These are phyloP conservation scores for Aplosporella prunicola DNA, from an alignment of 2,329 filamentous ascomycete species.

Conservation along the genomic window DNA sequence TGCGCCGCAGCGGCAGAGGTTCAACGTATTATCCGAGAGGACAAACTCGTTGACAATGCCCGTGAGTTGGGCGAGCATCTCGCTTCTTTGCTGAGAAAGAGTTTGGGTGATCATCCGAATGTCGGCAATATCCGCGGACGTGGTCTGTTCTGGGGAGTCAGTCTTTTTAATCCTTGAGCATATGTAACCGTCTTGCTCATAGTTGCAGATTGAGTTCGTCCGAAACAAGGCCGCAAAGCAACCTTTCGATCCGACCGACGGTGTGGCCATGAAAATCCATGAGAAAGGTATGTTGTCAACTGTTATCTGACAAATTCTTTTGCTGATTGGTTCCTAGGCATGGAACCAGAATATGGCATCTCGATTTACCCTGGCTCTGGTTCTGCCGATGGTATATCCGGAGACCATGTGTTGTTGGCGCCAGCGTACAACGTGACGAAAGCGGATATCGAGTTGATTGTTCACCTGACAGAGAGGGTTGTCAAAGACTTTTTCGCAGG, in stretches of 20 bases:
- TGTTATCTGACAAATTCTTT: neutral
- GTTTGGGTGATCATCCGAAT: constrained; percentile 36
- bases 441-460: constrained; percentile 48
- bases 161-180: constrained; percentile 19
- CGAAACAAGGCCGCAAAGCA: constrained; percentile 44
- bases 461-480: constrained; percentile 41
- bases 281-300: constrained; percentile 36
- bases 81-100: constrained; percentile 33
- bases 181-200: neutral
- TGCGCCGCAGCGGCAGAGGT: constrained; percentile 56
- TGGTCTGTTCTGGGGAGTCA: constrained; percentile 49
- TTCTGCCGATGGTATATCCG: constrained; percentile 47
- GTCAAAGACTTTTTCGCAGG: constrained; percentile 40
- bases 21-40: constrained; percentile 48
- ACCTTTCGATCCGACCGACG: constrained; percentile 39
- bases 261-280: constrained; percentile 41
- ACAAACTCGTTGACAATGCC: constrained; percentile 52
- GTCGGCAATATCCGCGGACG: constrained; percentile 54
- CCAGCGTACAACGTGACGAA: constrained; percentile 57
- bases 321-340: constrained; percentile 23
- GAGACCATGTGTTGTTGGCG: constrained; percentile 61
- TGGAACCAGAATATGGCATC: constrained; percentile 40
- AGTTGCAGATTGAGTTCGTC: constrained; percentile 47
- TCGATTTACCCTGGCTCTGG: constrained; percentile 56
- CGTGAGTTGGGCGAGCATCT: constrained; percentile 43